Evolutionary conservation across 257 asterid species (phyloP), one percentile per base, ranked within the genome.

Genomic region (Orobanche coerulescens): DNA sequence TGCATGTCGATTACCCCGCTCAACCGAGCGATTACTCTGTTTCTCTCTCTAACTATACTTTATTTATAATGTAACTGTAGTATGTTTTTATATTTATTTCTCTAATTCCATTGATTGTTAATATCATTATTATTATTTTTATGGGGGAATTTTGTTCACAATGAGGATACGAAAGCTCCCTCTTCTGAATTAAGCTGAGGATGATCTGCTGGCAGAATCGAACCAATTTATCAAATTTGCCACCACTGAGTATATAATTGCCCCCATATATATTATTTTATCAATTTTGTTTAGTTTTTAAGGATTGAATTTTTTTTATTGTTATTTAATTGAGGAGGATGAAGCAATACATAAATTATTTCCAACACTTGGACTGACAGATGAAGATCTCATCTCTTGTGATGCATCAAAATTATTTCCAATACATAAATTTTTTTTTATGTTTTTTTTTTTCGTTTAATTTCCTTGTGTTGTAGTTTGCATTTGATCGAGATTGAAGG

Each of bases 1-100:
- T 85, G 93, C 89, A 15, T 47, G 95, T 86, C 95, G 95, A 86
- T 44, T 49, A 62, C 0, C 97, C 95, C 94, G 95, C 95, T 90
- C 95, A 90, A 67, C 97, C 24, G 95, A 90, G 97, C 87, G 85
- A 81, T 78, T 57, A 19, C 39, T 50, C 23, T 28, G 7, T 43
- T n/a, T 3, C 0, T 24, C 6, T 20, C 8, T 15, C 13, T 62
- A 6, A 3, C 2, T 40, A 0, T 5, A 15, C 8, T 25, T 6
- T 4, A 1, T 25, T 1, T 1, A 1, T 18, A n/a, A 19, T 11
- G 6, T 1, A 34, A 18, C 53, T 5, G 2, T 55, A 3, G 2
- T 12, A 0, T 24, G 9, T 2, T 15, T 53, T 0, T 14, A 0
- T 18, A 42, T 40, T 10, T 0, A 6, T 6, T 57, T 14, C 0